Evolutionary conservation across 2,329 filamentous ascomycete species (phyloP), one percentile per base, ranked within the genome.

Genomic region (Monosporascus sp.): DNA sequence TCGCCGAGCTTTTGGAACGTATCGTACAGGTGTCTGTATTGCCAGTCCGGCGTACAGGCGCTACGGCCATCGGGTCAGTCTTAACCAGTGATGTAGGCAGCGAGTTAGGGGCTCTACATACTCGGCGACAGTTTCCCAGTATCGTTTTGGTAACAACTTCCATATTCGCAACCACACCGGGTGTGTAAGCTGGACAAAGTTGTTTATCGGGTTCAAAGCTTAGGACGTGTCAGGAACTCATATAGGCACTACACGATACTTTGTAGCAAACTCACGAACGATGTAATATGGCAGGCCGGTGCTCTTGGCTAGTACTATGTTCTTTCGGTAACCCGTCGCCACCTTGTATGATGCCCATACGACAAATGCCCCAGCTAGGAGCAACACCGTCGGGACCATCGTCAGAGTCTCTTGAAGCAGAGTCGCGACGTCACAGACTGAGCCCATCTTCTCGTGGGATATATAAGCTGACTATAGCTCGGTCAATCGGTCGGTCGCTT

Each of bases 1-100:
- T 90, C 86, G 47, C 82, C 84, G 20, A 82, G 65, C 18, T 77
- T 72, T 31, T 78, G 72, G 63, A 85, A 90, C 15, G 80, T 75
- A 22, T 75, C 72, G 60, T 83, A 79, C 24, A 78, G 75, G 15
- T 74, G 68, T 20, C 68, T 67, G 70, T 80, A 88, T 8, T 74
- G 65, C 76, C 82, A 88, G 61, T 88, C 82, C 3, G 80, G 79
- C 20, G 72, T 65, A 56, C 87, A 58, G n/a, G 63, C 47, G 6
- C 63, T 65, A 49, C 14, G n/a, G 31, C 14, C 3, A 24, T 51
- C 18, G 9, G 31, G 18, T 46, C 15, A 90, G 68, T 1, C 77
- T 5, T 11, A 31, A 9, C 25, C 15, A 22, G 37, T 9, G 39
- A 37, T 11, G 51, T 47, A 11, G 20, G 15, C 24, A 6, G 24